Conservation (phyloP, 768 basidiomycete species). For the Mycena galericulata region DNA sequence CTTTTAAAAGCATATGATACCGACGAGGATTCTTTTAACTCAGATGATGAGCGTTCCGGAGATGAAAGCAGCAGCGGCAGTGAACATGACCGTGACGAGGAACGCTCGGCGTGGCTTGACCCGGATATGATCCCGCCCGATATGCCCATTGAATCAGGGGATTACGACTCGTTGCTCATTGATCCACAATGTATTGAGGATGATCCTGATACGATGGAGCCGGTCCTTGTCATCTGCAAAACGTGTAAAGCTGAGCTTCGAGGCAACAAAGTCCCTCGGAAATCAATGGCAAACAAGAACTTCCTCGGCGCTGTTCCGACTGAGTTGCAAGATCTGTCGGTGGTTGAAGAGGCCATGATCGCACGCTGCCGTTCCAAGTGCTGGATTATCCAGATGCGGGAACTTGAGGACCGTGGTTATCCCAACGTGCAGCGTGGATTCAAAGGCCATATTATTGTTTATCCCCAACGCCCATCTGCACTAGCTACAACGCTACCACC, state of each 20-base stretch:
- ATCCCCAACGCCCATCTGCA: slow-evolving; percentile 37
- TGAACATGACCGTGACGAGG: not conserved
- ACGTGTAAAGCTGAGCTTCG: not conserved
- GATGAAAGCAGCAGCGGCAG: not conserved
- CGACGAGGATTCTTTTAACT: not conserved
- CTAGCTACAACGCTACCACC: slow-evolving; percentile 35
- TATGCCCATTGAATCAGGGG: not conserved
- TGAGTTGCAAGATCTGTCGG: slow-evolving; percentile 21
- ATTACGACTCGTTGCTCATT: not conserved
- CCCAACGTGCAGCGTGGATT: slow-evolving; percentile 34
- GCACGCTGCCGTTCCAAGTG: slow-evolving; percentile 37
- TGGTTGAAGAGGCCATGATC: slow-evolving; percentile 42
- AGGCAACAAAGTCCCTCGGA: not conserved
- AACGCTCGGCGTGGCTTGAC: not conserved
- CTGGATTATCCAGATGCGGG: slow-evolving; percentile 23
- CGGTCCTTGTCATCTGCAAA: not conserved
- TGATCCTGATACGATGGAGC: not conserved
- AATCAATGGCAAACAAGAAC: slow-evolving; percentile 7
- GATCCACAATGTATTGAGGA: not conserved
- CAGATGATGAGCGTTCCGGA: not conserved
- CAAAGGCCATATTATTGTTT: slow-evolving; percentile 40
- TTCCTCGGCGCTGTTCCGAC: not conserved
- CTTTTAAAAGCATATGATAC: not conserved
- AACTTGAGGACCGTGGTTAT: not conserved
- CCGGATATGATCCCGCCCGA: not conserved